These are phyloP conservation scores for Eremothecium coryli DNA, from an alignment of 1,139 yeast species.

Conservation along the genomic window DNA sequence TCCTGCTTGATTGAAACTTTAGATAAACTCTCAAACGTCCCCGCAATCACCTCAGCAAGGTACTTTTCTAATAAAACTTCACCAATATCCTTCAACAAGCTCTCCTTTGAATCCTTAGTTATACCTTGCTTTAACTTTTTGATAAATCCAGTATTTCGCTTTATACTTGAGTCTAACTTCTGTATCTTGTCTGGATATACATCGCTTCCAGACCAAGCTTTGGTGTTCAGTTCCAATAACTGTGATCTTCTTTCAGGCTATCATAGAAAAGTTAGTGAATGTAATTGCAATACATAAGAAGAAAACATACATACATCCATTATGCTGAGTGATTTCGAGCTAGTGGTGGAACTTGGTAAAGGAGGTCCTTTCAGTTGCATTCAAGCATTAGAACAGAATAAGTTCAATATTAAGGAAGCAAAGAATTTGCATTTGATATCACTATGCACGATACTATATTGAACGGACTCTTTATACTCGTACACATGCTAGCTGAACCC, in stretches of 20 bases:
- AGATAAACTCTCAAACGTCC: constrained; percentile 54
- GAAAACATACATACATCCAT: constrained; percentile 3
- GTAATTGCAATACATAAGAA: background rate
- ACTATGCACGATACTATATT: background rate
- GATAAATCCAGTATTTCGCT: constrained; percentile 76
- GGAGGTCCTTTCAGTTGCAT: no score
- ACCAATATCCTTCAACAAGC: constrained; percentile 51
- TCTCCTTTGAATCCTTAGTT: constrained; percentile 38
- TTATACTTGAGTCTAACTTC: constrained; percentile 64
- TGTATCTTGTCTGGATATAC: constrained; percentile 24
- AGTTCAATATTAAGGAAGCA: no score
- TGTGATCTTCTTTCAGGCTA: constrained; percentile 32
- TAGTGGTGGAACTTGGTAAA: no score
- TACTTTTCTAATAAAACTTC: constrained; percentile 67
- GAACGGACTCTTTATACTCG: no score
- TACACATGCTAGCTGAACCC: constrained; percentile 45
- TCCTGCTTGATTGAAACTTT: constrained; percentile 43
- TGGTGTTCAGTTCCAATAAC: constrained; percentile 37
- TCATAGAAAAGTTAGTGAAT: background rate
- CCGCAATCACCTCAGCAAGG: constrained; percentile 57
- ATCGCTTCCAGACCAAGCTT: constrained; percentile 47
- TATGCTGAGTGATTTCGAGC: background rate
- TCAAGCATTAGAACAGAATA: no score
- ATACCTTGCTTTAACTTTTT: constrained; percentile 57
- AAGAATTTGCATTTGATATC: no score